Evolutionary conservation across 1,139 yeast species (phyloP).

Genomic region (Pichia sp.): DNA sequence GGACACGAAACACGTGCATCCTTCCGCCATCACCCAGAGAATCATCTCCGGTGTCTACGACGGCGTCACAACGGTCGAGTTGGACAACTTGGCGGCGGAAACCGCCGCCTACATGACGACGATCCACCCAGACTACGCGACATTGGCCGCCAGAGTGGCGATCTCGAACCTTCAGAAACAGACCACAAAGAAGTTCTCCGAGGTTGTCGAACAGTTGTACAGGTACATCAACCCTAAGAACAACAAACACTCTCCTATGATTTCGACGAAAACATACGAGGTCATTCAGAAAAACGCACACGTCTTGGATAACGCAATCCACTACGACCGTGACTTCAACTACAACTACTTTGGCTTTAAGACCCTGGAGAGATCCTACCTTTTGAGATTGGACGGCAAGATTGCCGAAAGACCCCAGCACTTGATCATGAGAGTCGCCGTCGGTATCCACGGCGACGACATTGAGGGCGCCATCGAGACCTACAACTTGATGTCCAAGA

Average conservation of each 20-base stretch:
- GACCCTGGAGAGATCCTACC: constrained; percentile 47
- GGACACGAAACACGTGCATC: constrained; percentile 55
- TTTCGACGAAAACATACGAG: constrained; percentile 46
- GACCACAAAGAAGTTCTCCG: constrained; percentile 84
- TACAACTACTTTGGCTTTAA: constrained; percentile 56
- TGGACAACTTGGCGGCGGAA: constrained; percentile 92
- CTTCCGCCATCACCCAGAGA: constrained; percentile 55
- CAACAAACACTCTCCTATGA: constrained; percentile 58
- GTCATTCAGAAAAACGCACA: constrained; percentile 43
- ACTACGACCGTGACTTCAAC: constrained; percentile 51
- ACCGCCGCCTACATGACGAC: constrained; percentile 97
- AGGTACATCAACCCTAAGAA: constrained; percentile 72
- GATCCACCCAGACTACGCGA: constrained; percentile 92
- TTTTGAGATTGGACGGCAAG: constrained; percentile 36
- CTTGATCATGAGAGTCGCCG: constrained; percentile 46
- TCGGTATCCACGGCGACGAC: constrained; percentile 47
- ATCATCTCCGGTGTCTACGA: constrained; percentile 64
- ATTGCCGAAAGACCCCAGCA: constrained; percentile 50
- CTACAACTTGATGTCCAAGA: constrained; percentile 47
- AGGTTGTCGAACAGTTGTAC: constrained; percentile 65
- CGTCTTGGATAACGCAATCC: constrained; percentile 51
- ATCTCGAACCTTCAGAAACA: constrained; percentile 89
- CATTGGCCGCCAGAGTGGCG: constrained; percentile 91
- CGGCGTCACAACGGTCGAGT: constrained; percentile 92
- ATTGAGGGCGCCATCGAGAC: constrained; percentile 43